Percentiles rank a stretch among this genome's conserved stretches.
Conservation (phyloP, 2,329 filamentous ascomycete genomes). For the Fonsecaea multimorphosa region DNA sequence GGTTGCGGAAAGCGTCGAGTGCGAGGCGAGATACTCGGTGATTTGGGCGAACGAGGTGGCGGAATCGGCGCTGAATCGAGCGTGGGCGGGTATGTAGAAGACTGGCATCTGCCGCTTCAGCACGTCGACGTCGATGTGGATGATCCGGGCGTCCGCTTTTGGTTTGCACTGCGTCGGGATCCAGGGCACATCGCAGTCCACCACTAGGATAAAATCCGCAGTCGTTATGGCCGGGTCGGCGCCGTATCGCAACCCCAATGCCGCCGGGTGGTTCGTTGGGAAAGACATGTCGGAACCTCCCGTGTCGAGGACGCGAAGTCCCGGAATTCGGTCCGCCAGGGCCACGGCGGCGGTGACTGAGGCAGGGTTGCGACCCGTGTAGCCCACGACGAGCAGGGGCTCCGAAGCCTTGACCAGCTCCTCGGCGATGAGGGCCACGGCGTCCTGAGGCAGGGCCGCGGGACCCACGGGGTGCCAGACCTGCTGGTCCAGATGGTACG, state of each 20-base stretch:
- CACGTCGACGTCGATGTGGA: constrained; percentile 71
- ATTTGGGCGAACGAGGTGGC: constrained; percentile 72
- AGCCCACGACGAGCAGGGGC: constrained; percentile 59
- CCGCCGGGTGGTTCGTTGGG: constrained; percentile 58
- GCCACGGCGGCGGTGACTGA: constrained; percentile 54
- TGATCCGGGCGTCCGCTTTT: constrained; percentile 61
- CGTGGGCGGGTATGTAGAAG: constrained; percentile 71
- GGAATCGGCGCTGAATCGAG: constrained; percentile 71
- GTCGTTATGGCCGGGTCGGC: constrained; percentile 73
- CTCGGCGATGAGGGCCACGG: constrained; percentile 51
- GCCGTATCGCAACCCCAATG: constrained; percentile 75
- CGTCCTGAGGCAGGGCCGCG: constrained; percentile 62
- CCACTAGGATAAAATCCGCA: constrained; percentile 82
- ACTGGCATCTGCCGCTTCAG: constrained; percentile 76
- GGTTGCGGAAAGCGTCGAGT: constrained; percentile 52
- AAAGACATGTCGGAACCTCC: constrained; percentile 61
- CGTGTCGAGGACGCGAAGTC: constrained; percentile 59
- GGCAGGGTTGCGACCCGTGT: constrained; percentile 54
- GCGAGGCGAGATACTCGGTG: constrained; percentile 62
- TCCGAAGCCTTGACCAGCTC: constrained; percentile 55
- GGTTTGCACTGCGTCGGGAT: constrained; percentile 77
- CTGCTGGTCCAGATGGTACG: constrained; percentile 70
- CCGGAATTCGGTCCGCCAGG: constrained; percentile 55
- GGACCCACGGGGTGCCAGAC: constrained; percentile 75
- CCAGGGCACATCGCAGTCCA: constrained; percentile 94